Base-by-base conservation (phyloP, 2,329 filamentous ascomycete species). In the Pestalotiopsis sp. region DNA sequence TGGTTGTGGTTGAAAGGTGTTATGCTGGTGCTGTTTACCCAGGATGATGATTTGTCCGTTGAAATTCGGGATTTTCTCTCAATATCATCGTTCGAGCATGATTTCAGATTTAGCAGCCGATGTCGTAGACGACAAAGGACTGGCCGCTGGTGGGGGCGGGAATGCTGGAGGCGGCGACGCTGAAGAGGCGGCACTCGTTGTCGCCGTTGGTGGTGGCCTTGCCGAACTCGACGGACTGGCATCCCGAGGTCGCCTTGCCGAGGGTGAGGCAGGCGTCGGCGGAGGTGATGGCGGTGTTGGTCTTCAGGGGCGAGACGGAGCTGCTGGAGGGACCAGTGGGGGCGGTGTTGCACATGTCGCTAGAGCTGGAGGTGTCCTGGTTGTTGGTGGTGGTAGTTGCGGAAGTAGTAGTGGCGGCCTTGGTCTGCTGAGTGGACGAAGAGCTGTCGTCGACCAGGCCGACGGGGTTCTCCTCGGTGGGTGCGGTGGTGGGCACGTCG, bases 401-500 rank as follows among this genome's bases (percentile, higher is more conserved):
- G 9, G 13, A 20, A 39, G 57, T 59, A 23, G 9, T 27, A 9
- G 57, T 11, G 58, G 57, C 31, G 20, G 20, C 14, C n/a, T n/a
- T 27, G 4, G 23, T 59, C 57, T 31, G 20, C 20, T 20, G 12
- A 23, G n/a, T 59, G 56, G 65, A 59, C 11, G 41, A 25, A 27
- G 23, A 12, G 27, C 12, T 36, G 31, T 45, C 56, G 36, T 38
- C 38, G 41, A 36, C n/a, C 7, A 20, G 14, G n/a, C 66, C 66
- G 39, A 64, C 41, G 2, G 69, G 69, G 31, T 60, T 57, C 17
- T 49, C 39, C 23, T 25, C 12, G 45, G 69, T 70, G 9, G 69
- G 69, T 17, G 39, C 61, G 14, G n/a, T 52, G 58, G 45, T 70
- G 38, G 69, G 69, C 31, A 70, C 67, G 52, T 56, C 45, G 4